Conservation (phyloP, 148 eudicot genomes). For the Chenopodium album region DNA sequence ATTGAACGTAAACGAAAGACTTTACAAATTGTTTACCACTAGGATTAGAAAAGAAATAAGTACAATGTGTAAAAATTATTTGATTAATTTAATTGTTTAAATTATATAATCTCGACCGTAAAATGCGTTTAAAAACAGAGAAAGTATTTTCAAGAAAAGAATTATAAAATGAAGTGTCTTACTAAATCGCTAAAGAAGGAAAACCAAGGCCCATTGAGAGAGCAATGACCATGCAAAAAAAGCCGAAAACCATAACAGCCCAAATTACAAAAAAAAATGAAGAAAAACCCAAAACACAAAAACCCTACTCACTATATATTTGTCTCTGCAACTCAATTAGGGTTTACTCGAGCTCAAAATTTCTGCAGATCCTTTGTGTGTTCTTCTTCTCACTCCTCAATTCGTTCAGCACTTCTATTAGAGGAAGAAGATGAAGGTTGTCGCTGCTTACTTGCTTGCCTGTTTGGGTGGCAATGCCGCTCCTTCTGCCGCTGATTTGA, state of each 20-base stretch:
- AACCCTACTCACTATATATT: slow-evolving; percentile 25
- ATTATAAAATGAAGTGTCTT: no score
- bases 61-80: no score
- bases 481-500: slow-evolving; percentile 43
- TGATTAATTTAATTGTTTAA: no score
- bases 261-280: neutral
- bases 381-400: slow-evolving; percentile 1
- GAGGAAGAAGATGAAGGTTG: slow-evolving; percentile 37
- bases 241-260: neutral
- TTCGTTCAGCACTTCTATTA: neutral
- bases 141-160: no score
- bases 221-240: no score
- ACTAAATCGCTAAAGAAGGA: no score
- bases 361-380: slow-evolving; percentile 6
- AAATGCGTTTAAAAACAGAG: no score
- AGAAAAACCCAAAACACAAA: neutral
- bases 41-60: no score
- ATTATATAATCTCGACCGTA: no score
- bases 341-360: slow-evolving; percentile 13
- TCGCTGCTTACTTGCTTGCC: slow-evolving; percentile 58
- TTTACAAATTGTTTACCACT: no score
- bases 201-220: no score
- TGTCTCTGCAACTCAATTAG: neutral
- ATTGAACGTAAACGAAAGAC: no score
- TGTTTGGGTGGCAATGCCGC: slow-evolving; percentile 53